Evolutionary conservation across 1,139 yeast genomes (phyloP).

Genomic region (Candida mesenterica): DNA sequence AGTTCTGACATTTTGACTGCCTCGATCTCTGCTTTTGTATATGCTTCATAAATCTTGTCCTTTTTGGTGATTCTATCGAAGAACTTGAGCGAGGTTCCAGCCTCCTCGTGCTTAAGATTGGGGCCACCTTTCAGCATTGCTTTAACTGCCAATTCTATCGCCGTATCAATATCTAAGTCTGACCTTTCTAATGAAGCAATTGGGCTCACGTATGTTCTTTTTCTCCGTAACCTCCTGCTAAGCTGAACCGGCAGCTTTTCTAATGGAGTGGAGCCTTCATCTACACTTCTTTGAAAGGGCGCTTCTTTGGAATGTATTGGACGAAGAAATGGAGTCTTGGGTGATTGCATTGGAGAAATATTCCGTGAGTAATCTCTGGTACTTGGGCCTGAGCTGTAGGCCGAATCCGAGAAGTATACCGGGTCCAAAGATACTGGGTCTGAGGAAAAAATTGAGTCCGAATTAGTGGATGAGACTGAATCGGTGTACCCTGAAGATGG

Average conservation of each 20-base stretch:
- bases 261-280: too few relatives aligned
- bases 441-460: background rate
- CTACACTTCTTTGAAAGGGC: too few relatives aligned
- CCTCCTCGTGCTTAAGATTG: background rate
- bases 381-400: background rate
- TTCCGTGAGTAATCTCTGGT: background rate
- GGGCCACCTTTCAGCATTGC: too few relatives aligned
- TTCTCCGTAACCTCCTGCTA: too few relatives aligned
- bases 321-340: background rate
- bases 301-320: background rate
- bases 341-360: background rate
- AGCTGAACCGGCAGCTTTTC: too few relatives aligned
- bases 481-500: background rate
- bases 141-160: constrained; percentile 14
- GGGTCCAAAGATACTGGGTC: background rate
- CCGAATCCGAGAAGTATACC: background rate
- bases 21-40: constrained; percentile 7
- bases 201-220: constrained; percentile 1
- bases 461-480: too few relatives aligned
- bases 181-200: constrained; percentile 3
- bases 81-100: background rate
- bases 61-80: constrained; percentile 1
- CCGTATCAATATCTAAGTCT: constrained; percentile 13
- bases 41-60: constrained; percentile 9
- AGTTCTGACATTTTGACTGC: constrained; percentile 10